phyloP scores from a whole-genome alignment of 345 rosid genomes.

The Salix viminalis region DNA sequence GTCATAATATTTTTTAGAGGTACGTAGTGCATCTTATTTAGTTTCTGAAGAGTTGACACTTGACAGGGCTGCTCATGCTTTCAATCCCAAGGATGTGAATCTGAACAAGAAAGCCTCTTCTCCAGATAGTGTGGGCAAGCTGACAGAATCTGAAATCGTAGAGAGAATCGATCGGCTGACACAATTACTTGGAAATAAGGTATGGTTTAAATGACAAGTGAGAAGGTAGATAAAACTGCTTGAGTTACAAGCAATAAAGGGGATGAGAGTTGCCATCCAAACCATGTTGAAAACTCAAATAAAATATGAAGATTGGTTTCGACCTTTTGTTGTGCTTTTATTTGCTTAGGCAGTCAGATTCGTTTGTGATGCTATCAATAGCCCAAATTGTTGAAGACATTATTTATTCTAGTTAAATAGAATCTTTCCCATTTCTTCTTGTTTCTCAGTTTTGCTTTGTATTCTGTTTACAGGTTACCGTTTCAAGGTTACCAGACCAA shows the following conservation, averaged over 20 bases:
- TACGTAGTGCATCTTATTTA: background rate
- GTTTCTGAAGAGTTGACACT: conserved; percentile 2
- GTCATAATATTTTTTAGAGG: background rate
- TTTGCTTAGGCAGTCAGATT: background rate
- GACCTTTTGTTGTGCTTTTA: background rate
- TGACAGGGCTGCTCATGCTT: conserved; percentile 69
- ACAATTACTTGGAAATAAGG: conserved; percentile 56
- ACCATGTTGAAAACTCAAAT: background rate
- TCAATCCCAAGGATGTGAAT: conserved; percentile 80
- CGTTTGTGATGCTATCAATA: background rate
- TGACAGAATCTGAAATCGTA: conserved; percentile 67
- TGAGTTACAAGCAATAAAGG: background rate
- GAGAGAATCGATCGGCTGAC: conserved; percentile 61
- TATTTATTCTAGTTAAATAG: background rate
- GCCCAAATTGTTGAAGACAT: background rate
- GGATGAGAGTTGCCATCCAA: background rate
- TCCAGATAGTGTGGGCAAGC: conserved; percentile 39
- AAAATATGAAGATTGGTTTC: background rate
- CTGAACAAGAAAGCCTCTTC: conserved; percentile 44
- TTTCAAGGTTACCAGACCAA: conserved; percentile 71
- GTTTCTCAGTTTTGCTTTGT: background rate
- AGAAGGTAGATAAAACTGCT: background rate
- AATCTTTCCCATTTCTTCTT: background rate
- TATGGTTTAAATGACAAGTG: conserved; percentile 17
- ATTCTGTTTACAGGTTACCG: conserved; percentile 38